Conservation (phyloP, 2,329 filamentous ascomycete genomes). For the Aspergillus pseudoviridinutans region DNA sequence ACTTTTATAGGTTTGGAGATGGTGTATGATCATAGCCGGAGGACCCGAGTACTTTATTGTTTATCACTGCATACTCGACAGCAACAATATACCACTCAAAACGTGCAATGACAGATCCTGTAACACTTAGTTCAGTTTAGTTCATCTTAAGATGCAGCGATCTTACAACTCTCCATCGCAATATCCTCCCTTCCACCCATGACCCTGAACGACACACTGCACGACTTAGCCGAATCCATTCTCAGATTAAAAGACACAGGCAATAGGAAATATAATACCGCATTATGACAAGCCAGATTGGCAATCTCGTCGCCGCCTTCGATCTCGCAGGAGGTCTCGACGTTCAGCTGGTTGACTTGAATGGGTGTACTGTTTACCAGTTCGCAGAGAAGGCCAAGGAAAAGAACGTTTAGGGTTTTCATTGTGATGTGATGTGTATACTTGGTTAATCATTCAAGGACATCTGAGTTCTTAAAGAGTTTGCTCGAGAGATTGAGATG, state of each 20-base stretch:
- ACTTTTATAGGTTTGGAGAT: conserved; percentile 35
- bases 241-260: no score
- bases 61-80: background rate
- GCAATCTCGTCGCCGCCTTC: conserved; percentile 8
- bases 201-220: conserved; percentile 11
- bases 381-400: background rate
- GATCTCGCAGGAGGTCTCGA: conserved; percentile 9
- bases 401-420: background rate
- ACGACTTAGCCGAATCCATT: background rate
- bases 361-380: background rate
- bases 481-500: background rate
- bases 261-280: background rate
- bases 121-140: background rate
- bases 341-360: background rate
- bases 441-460: no score
- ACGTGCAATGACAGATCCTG: conserved; percentile 16
- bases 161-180: conserved; percentile 13
- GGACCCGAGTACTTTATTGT: no score
- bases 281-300: conserved; percentile 9
- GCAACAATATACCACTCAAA: background rate
- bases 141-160: background rate
- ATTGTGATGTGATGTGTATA: background rate
- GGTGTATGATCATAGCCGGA: conserved; percentile 19
- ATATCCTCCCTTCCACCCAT: conserved; percentile 13
- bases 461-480: no score